These are phyloP conservation scores for Cinnamomum micranthum DNA, from an alignment of 164 flowering plant genomes.

Conservation along the genomic window DNA sequence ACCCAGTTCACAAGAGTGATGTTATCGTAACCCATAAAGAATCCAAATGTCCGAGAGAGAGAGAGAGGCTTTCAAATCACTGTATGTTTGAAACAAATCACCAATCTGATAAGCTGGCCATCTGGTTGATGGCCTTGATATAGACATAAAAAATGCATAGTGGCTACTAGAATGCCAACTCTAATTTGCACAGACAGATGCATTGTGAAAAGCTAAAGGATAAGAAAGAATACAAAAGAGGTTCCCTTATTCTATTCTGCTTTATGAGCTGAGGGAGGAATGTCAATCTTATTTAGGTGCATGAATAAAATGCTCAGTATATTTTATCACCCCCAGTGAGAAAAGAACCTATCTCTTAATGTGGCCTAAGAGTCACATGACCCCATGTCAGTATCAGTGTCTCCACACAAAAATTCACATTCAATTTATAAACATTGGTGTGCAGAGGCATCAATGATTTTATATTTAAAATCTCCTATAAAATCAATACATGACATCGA, in stretches of 20 bases:
- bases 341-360: background rate
- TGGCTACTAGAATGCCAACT: too few species aligned
- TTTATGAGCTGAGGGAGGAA: background rate
- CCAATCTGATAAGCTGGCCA: too few species aligned
- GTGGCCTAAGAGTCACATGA: background rate
- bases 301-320: background rate
- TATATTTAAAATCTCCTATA: background rate
- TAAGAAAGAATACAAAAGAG: background rate
- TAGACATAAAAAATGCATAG: too few species aligned
- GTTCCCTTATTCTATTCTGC: background rate
- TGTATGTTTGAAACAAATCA: too few species aligned
- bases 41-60: too few species aligned
- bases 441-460: background rate
- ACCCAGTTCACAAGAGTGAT: too few species aligned
- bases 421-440: background rate
- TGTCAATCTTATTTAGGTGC: background rate
- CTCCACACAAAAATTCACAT: background rate
- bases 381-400: background rate
- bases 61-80: too few species aligned
- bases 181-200: background rate
- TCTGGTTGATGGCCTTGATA: too few species aligned
- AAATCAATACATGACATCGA: too few species aligned
- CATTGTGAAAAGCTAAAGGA: background rate
- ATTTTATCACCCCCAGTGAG: background rate
- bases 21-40: too few species aligned